These are phyloP conservation scores for Phoenix roebelenii DNA, from an alignment of 176 grass and related monocot genomes.

Conservation along the genomic window DNA sequence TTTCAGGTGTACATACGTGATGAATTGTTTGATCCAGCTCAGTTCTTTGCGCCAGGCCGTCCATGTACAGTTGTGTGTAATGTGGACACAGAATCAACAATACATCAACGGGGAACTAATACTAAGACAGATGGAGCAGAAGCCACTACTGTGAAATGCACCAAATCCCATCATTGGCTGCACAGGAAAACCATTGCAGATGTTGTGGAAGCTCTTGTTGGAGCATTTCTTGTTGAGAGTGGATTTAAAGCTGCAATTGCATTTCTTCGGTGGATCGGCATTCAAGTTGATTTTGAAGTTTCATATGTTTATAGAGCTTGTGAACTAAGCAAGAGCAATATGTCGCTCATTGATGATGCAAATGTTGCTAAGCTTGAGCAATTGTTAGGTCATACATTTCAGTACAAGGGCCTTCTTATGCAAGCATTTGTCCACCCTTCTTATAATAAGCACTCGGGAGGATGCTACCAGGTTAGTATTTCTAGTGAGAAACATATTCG, in stretches of 20 bases:
- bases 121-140: constrained; percentile 24
- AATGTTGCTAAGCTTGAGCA: constrained; percentile 57
- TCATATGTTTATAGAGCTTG: constrained; percentile 47
- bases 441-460: constrained; percentile 70
- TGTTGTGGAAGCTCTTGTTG: constrained; percentile 86
- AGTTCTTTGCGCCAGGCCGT: constrained; percentile 75
- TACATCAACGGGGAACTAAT: constrained; percentile 45
- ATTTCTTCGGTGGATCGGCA: constrained; percentile 76
- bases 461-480: constrained; percentile 78
- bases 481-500: background rate
- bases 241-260: constrained; percentile 91
- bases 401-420: constrained; percentile 59
- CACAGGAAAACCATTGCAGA: constrained; percentile 83
- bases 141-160: constrained; percentile 46
- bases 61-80: constrained; percentile 75
- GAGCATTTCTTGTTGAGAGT: constrained; percentile 81
- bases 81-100: constrained; percentile 34
- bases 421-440: constrained; percentile 81
- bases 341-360: constrained; percentile 38
- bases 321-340: constrained; percentile 48
- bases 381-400: constrained; percentile 56
- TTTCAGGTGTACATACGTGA: constrained; percentile 87
- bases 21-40: constrained; percentile 59
- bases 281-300: constrained; percentile 51
- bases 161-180: constrained; percentile 81